These are phyloP conservation scores for Lolium perenne DNA, from an alignment of 176 grass and related monocot genomes.

Conservation along the genomic window DNA sequence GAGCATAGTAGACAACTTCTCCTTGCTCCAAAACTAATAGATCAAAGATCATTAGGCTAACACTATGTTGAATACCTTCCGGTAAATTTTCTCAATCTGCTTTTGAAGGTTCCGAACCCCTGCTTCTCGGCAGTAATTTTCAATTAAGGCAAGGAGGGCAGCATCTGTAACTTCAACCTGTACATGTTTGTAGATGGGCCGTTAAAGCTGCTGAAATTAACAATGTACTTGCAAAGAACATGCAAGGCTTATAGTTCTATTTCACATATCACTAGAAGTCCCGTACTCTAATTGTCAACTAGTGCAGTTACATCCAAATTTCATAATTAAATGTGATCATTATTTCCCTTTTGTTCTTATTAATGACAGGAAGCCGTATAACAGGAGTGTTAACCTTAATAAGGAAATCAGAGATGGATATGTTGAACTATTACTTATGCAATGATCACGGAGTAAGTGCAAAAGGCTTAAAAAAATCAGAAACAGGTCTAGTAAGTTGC, in stretches of 20 bases:
- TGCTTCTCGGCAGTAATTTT: slow-evolving; percentile 98
- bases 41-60: slow-evolving; percentile 40
- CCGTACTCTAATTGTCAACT: slow-evolving; percentile 21
- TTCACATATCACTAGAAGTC: slow-evolving; percentile 21
- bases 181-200: slow-evolving; percentile 39
- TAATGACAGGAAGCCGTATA: slow-evolving; percentile 9
- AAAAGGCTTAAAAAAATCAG: background rate
- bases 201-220: slow-evolving; percentile 38
- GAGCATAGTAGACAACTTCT: slow-evolving; percentile 11
- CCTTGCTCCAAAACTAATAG: slow-evolving; percentile 32
- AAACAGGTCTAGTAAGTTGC: background rate
- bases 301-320: background rate
- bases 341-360: slow-evolving; percentile 9
- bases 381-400: background rate
- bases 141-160: slow-evolving; percentile 88
- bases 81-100: slow-evolving; percentile 98
- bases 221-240: slow-evolving; percentile 20
- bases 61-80: slow-evolving; percentile 66
- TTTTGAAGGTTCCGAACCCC: slow-evolving; percentile 99
- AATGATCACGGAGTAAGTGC: background rate
- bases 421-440: background rate
- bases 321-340: background rate
- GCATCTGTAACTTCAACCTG: slow-evolving; percentile 97
- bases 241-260: background rate
- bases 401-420: slow-evolving; percentile 1